A percentile compares a stretch with the other conserved stretches of the same genome.
These are phyloP conservation scores for Hypoxylon perforatum DNA, from an alignment of 495 filamentous ascomycete species.

Conservation along the genomic window DNA sequence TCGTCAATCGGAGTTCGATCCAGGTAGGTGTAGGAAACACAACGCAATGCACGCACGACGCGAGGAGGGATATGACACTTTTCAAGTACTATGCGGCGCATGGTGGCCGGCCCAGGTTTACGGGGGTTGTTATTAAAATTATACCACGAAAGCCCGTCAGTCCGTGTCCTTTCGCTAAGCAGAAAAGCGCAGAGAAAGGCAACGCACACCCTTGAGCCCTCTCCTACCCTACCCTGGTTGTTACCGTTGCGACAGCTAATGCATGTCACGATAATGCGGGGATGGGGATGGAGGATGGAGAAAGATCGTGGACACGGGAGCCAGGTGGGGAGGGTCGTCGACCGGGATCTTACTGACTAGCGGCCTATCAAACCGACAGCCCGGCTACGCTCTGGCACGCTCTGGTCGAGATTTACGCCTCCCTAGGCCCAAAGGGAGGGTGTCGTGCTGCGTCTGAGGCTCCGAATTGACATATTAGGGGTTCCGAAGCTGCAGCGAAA, in stretches of 20 bases:
- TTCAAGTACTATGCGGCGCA: constrained; percentile 21
- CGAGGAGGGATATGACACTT: constrained; percentile 20
- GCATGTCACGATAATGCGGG: constrained; percentile 38
- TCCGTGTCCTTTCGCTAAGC: constrained; percentile 12
- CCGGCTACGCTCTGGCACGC: constrained; percentile 15
- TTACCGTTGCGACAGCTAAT: constrained; percentile 20
- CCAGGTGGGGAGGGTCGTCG: constrained; percentile 3
- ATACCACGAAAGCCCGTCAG: constrained; percentile 6
- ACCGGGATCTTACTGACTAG: constrained; percentile 26
- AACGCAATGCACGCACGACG: constrained; percentile 5
- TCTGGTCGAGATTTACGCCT: constrained; percentile 14
- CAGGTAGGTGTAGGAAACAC: not conserved
- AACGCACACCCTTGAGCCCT: not conserved
- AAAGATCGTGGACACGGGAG: constrained; percentile 12
- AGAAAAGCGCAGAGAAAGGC: constrained; percentile 2
- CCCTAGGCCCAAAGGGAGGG: constrained; percentile 15
- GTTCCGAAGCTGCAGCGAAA: constrained; percentile 3
- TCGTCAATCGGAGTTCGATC: not conserved
- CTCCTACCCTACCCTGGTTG: constrained; percentile 9
- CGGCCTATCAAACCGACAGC: constrained; percentile 40
- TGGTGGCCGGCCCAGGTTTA: not conserved
- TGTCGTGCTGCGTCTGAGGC: constrained; percentile 11
- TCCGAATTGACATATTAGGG: constrained; percentile 31
- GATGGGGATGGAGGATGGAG: constrained; percentile 35
- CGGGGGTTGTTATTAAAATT: constrained; percentile 23